Base-by-base conservation (phyloP, 2,329 filamentous ascomycete species). In the Xylaria multiplex region DNA sequence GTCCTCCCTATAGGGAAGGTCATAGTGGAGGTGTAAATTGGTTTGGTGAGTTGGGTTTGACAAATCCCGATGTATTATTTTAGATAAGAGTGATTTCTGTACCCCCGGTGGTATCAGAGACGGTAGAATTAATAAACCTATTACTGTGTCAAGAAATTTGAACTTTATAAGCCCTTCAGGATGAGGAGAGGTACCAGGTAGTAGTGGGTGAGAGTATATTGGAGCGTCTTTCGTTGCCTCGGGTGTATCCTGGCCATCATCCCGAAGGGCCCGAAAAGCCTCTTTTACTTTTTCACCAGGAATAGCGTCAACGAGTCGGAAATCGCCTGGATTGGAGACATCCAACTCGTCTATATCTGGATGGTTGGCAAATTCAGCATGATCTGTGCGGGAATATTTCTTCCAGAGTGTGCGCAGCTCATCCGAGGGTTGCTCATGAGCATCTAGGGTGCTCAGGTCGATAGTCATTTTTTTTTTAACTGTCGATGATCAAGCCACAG, bases 11-110 rank as follows among this genome's bases (percentile, higher is more conserved):
- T 95, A 94, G 6, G 86, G 83, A 6, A 97, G 77, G 37, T 88
- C 76, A 78, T 95, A 93, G 79, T 96, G 92, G 1, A 93, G 84
- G 78, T 96, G 91, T n/a, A 98, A 82, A 78, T 98, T 99, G 59
- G 94, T 98, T 74, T 91, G 87, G 77, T 98, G 93, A 3, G 81
- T 77, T 2, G 89, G 87, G 70, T 91, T 87, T 67, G 89, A 88
- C 16, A 97, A 86, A 77, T 97, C 91, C 27, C 83, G 86, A 79
- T 96, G 92, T 35, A 97, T 82, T 68, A 97, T 85, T 61, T 87
- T 88, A 50, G 88, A 87, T 5, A 98, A 84, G 2, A 98, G 83
- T 43, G 82, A 80, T 65, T 84, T 81, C 77, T 99, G 96, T 14
- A 92, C 82, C 6, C 81, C 74, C 16, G 86, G 84, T 4, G 93